Percentiles rank a stretch among this genome's conserved stretches.
phyloP scores from a whole-genome alignment of 352 stramenopile genomes.

The Hyaloperonospora brassicae region DNA sequence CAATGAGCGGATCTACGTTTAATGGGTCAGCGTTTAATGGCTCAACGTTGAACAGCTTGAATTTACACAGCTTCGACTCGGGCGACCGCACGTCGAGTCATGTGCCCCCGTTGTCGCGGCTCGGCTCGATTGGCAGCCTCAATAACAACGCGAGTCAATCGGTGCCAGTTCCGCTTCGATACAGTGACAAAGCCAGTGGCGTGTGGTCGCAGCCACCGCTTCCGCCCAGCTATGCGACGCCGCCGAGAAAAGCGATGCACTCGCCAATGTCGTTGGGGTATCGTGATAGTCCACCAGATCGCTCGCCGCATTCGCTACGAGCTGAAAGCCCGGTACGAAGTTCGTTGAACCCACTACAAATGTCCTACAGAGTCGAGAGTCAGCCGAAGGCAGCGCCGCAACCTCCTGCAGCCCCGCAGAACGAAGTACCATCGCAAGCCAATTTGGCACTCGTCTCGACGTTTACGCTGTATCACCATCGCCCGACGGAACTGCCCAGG shows the following conservation, averaged over 20 bases:
- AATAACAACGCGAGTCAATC: conserved; percentile 22
- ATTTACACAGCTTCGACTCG: conserved; percentile 14
- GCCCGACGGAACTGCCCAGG: conserved; percentile 23
- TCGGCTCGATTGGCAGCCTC: conserved; percentile 26
- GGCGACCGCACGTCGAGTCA: conserved; percentile 11
- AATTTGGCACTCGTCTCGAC: conserved; percentile 16
- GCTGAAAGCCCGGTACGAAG: conserved; percentile 16
- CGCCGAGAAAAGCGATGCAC: conserved; percentile 11
- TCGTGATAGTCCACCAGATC: conserved; percentile 9
- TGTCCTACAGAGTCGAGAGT: conserved; percentile 14
- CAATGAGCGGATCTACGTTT: too few relatives aligned
- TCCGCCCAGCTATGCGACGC: conserved; percentile 13
- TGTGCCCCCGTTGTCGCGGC: conserved; percentile 21
- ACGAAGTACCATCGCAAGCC: conserved; percentile 19
- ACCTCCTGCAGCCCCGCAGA: conserved; percentile 8
- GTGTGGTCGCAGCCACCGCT: conserved; percentile 25
- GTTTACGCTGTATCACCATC: conserved; percentile 30
- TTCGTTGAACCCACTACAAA: conserved; percentile 5
- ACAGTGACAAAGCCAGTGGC: conserved; percentile 18
- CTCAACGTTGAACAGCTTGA: conserved; percentile 12
- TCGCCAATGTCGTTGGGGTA: conserved; percentile 8
- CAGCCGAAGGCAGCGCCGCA: conserved; percentile 13
- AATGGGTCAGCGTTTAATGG: neutral
- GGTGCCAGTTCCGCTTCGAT: conserved; percentile 18
- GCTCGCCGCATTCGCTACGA: conserved; percentile 11